Evolutionary conservation across 352 stramenopile genomes (phyloP), one percentile per base, ranked within the genome.

Genomic region (Phytophthora colocasiae): DNA sequence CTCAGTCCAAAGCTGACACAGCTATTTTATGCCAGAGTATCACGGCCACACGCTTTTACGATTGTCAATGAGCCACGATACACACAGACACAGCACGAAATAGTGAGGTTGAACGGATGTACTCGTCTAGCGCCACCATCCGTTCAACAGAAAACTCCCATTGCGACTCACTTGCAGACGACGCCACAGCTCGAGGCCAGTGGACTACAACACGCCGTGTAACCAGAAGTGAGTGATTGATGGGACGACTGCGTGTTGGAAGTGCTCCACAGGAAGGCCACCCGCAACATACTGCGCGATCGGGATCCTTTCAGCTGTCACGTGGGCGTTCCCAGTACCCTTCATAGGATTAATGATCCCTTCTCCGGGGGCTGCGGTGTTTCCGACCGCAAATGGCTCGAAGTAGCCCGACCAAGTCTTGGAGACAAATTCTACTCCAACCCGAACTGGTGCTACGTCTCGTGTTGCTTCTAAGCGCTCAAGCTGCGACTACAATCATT

Each of bases 71-170:
- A 15, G 29, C 10, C 2, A 34, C 29, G 10, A 10, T 34, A 11
- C 29, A 34, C 6, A 34, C 29, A 34, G 50, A 1, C 7, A 63
- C 50, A 1, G 46, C 57, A 22, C 65, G 46, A n/a, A n/a, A n/a
- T n/a, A n/a, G n/a, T n/a, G n/a, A 10, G 0, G 52, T 61, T 10
- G 29, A 34, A 36, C 9, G 31, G 12, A 9, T 6, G 58, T 58
- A 80, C 6, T 75, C 63, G 3, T 80, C 63, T 31, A 31, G 27
- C 19, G 19, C 19, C 19, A 19, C 19, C 19, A 19, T 19, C 19
- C 19, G 19, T 19, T 19, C 19, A 19, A 19, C 19, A 19, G 19
- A 19, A 19, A 19, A 19, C 19, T 19, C 19, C 19, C 19, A 19
- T 19, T 19, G 19, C 19, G 19, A 19, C 19, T 19, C 19, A 19